phyloP scores from a whole-genome alignment of 345 rosid species.

The Schrenkiella parvula region DNA sequence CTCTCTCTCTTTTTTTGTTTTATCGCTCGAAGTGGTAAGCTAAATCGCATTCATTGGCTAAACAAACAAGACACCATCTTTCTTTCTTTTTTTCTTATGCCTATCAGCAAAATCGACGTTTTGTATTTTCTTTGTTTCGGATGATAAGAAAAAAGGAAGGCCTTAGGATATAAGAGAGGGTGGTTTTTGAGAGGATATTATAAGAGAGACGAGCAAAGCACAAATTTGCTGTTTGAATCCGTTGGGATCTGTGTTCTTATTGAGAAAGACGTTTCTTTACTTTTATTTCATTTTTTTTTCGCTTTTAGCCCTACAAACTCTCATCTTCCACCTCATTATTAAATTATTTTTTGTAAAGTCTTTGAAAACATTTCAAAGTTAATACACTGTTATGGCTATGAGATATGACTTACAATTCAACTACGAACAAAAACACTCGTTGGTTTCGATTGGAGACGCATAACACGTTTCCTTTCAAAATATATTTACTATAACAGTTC shows the following conservation, averaged over 20 bases:
- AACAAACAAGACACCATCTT: constrained; percentile 11
- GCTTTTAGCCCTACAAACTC: constrained; percentile 31
- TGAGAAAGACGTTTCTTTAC: constrained; percentile 79
- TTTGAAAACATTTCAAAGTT: constrained; percentile 17
- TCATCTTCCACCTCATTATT: not conserved
- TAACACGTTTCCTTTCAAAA: not conserved
- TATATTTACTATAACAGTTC: not conserved
- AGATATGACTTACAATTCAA: not conserved
- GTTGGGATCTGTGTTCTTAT: constrained; percentile 85
- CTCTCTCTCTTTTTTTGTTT: not conserved
- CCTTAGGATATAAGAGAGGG: constrained; percentile 18
- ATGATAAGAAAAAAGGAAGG: constrained; percentile 43
- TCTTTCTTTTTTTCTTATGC: not conserved
- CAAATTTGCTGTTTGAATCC: constrained; percentile 61
- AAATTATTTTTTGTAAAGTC: constrained; percentile 6
- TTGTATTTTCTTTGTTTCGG: constrained; percentile 28
- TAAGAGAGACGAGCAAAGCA: constrained; percentile 36
- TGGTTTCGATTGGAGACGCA: not conserved
- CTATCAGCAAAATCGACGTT: constrained; percentile 15
- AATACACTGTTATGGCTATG: not conserved
- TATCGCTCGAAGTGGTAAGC: constrained; percentile 6
- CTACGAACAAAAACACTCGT: constrained; percentile 6
- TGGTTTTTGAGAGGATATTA: constrained; percentile 20
- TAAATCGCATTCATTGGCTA: constrained; percentile 64
- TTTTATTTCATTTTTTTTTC: constrained; percentile 17